Conservation (phyloP, 2,329 filamentous ascomycete species). For the Diaporthe longicolla region DNA sequence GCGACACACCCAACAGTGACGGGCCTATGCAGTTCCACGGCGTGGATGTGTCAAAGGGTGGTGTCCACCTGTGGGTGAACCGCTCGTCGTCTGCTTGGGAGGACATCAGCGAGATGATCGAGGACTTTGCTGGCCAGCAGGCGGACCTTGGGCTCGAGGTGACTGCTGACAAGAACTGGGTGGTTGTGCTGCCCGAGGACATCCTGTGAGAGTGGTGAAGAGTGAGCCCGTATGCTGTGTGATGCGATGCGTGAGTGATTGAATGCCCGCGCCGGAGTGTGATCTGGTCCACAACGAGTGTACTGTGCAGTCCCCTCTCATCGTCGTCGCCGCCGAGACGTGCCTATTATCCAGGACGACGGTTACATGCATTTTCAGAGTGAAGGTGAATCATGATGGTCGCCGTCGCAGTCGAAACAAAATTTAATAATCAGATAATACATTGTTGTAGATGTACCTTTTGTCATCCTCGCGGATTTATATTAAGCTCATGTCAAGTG, state of each 20-base stretch:
- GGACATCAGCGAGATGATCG: slow-evolving; percentile 56
- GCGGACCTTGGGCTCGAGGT: slow-evolving; percentile 53
- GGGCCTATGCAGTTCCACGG: slow-evolving; percentile 61
- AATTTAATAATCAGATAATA: neutral
- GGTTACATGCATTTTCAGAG: neutral
- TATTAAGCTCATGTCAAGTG: neutral
- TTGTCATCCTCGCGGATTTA: neutral
- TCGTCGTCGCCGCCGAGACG: neutral
- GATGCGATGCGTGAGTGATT: neutral
- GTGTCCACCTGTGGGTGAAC: slow-evolving; percentile 59
- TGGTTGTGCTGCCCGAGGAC: slow-evolving; percentile 57
- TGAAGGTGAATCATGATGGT: neutral
- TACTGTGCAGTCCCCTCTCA: no score
- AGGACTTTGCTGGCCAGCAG: slow-evolving; percentile 52
- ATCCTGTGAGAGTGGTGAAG: slow-evolving; percentile 49
- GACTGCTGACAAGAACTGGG: slow-evolving; percentile 62
- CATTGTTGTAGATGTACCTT: neutral
- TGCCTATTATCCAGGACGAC: neutral
- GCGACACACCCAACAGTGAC: slow-evolving; percentile 60
- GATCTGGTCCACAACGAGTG: neutral
- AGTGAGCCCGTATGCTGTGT: neutral
- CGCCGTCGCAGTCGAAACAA: neutral
- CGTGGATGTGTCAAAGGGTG: slow-evolving; percentile 57
- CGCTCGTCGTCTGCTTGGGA: slow-evolving; percentile 53
- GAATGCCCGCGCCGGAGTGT: slow-evolving; percentile 4